A percentile compares a stretch with the other conserved stretches of the same genome.
These are phyloP conservation scores for Bonia amplexicaulis DNA, from an alignment of 176 grass and related monocot species.

Conservation along the genomic window DNA sequence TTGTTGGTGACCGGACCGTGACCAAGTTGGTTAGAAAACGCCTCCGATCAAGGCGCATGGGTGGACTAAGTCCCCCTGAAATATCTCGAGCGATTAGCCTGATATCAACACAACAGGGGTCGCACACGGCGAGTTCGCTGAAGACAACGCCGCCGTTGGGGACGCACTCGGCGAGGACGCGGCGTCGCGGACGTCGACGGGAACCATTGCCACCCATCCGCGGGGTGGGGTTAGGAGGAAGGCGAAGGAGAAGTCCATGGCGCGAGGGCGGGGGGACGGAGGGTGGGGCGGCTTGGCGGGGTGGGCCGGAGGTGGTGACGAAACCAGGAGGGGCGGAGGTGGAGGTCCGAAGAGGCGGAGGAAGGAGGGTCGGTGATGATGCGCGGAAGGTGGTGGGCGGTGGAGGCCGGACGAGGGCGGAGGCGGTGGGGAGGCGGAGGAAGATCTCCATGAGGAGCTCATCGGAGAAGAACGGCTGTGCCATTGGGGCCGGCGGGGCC, in stretches of 20 bases:
- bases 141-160: neutral
- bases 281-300: neutral
- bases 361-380: neutral
- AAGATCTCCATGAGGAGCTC: neutral
- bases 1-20: no score
- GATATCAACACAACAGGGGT: no score
- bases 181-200: neutral
- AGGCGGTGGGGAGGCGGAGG: neutral
- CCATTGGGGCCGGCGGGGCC: no score
- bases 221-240: neutral
- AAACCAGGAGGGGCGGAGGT: slow-evolving; percentile 3
- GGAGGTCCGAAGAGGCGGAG: neutral
- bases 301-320: neutral
- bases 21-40: no score
- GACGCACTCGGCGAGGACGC: neutral
- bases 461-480: neutral
- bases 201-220: neutral
- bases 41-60: no score
- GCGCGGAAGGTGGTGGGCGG: neutral
- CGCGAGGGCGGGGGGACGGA: neutral
- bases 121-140: neutral
- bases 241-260: neutral
- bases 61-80: no score
- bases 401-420: neutral
- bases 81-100: no score